Evolutionary conservation across 1,139 yeast species (phyloP).

Genomic region (Yamadazyma dendronema): DNA sequence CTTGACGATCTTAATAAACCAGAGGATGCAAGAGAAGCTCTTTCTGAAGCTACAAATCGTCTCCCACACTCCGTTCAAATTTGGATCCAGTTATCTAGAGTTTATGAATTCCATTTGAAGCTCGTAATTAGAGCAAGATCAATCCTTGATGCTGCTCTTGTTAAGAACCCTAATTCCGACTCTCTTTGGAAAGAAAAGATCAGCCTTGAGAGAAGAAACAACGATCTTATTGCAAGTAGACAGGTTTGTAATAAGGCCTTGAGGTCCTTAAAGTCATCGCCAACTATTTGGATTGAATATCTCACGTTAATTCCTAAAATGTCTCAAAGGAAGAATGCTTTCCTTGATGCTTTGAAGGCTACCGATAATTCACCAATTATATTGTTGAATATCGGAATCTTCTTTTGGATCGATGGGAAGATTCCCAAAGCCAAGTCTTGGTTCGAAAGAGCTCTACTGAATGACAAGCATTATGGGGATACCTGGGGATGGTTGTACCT

Average conservation of each 20-base stretch:
- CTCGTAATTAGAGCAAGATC: constrained; percentile 66
- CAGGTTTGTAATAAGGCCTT: constrained; percentile 60
- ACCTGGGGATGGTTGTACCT: constrained; percentile 70
- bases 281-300: constrained; percentile 62
- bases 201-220: constrained; percentile 51
- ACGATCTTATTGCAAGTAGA: constrained; percentile 53
- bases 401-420: constrained; percentile 70
- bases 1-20: constrained; percentile 23
- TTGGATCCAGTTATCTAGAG: constrained; percentile 56
- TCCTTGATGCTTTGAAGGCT: constrained; percentile 68
- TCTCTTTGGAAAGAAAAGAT: constrained; percentile 59
- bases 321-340: constrained; percentile 60
- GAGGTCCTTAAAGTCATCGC: constrained; percentile 56
- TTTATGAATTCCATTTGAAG: constrained; percentile 44
- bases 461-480: constrained; percentile 67
- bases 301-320: constrained; percentile 50
- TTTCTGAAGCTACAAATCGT: constrained; percentile 47
- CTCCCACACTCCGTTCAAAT: constrained; percentile 45
- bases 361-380: constrained; percentile 64
- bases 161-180: constrained; percentile 50
- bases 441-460: constrained; percentile 64
- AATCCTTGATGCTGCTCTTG: constrained; percentile 63
- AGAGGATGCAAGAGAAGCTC: constrained; percentile 47
- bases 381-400: constrained; percentile 61
- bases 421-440: constrained; percentile 65